Conservation (phyloP, 2,329 filamentous ascomycete genomes). For the Fusarium incarnatum region DNA sequence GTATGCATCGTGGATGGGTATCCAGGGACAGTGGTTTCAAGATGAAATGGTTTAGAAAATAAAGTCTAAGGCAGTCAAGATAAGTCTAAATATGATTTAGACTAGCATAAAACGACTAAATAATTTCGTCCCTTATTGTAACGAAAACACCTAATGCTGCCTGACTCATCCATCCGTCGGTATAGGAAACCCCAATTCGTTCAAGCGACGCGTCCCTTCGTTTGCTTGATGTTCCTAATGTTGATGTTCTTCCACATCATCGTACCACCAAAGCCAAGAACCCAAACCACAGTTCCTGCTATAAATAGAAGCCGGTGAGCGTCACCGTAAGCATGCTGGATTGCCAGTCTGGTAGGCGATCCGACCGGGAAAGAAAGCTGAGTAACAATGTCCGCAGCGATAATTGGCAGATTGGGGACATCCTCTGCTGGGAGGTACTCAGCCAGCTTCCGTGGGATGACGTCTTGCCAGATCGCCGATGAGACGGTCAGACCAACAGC, state of each 20-base stretch:
- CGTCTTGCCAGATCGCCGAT: slow-evolving; percentile 42
- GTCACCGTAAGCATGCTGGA: slow-evolving; percentile 32
- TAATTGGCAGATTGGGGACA: slow-evolving; percentile 55
- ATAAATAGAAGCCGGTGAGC: slow-evolving; percentile 23
- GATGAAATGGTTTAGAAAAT: too few species aligned
- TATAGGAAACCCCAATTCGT: background rate
- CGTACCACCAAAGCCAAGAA: slow-evolving; percentile 11
- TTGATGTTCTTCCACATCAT: slow-evolving; percentile 29
- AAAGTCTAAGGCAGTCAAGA: too few species aligned
- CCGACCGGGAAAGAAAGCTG: slow-evolving; percentile 29
- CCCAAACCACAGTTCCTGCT: slow-evolving; percentile 18
- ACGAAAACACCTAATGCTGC: background rate
- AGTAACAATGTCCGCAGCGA: slow-evolving; percentile 40
- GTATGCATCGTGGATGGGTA: too few species aligned
- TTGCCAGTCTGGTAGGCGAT: slow-evolving; percentile 18
- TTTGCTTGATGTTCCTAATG: slow-evolving; percentile 26
- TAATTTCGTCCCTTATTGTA: background rate
- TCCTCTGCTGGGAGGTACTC: slow-evolving; percentile 52
- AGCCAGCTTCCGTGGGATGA: slow-evolving; percentile 54
- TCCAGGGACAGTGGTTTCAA: too few species aligned
- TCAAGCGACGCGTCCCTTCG: slow-evolving; percentile 24
- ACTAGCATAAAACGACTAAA: background rate
- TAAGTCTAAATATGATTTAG: background rate
- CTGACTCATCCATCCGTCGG: background rate
- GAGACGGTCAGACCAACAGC: slow-evolving; percentile 33